phyloP scores from a whole-genome alignment of 1,139 yeast species.

The Chernovozyma sophiae-reginae region DNA sequence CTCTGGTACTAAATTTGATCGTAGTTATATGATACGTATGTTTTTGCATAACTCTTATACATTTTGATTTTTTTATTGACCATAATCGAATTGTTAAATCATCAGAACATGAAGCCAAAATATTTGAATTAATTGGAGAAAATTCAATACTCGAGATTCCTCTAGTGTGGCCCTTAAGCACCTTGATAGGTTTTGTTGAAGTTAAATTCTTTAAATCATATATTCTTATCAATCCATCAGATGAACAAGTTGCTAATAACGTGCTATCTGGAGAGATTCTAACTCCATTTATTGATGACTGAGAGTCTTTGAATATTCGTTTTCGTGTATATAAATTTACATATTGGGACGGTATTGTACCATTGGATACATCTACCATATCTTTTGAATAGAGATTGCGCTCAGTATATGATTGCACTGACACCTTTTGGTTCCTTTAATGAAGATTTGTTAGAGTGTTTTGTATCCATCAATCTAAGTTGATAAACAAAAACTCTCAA shows the following conservation, averaged over 20 bases:
- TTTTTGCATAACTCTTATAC: constrained; percentile 61
- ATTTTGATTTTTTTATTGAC: constrained; percentile 50
- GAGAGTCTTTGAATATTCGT: background rate
- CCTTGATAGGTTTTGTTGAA: constrained; percentile 21
- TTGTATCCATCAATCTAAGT: no score
- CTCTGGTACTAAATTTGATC: constrained; percentile 66
- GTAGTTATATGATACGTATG: constrained; percentile 86
- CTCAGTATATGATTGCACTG: no score
- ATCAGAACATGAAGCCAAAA: constrained; percentile 82
- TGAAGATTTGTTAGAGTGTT: no score
- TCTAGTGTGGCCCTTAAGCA: constrained; percentile 56
- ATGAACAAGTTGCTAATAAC: constrained; percentile 53
- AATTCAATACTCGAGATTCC: constrained; percentile 73
- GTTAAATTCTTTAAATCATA: constrained; percentile 16
- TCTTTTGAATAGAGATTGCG: no score
- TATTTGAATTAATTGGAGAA: constrained; percentile 65
- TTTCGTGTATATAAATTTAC: background rate
- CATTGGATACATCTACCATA: constrained; percentile 1
- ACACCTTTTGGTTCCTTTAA: no score
- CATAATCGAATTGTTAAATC: constrained; percentile 79
- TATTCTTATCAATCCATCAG: constrained; percentile 26
- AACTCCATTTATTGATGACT: constrained; percentile 33
- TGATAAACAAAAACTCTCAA: no score
- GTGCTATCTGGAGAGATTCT: constrained; percentile 66
- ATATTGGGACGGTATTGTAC: background rate